Conservation (phyloP, 179 eudicot genomes). For the Silene vulgaris region DNA sequence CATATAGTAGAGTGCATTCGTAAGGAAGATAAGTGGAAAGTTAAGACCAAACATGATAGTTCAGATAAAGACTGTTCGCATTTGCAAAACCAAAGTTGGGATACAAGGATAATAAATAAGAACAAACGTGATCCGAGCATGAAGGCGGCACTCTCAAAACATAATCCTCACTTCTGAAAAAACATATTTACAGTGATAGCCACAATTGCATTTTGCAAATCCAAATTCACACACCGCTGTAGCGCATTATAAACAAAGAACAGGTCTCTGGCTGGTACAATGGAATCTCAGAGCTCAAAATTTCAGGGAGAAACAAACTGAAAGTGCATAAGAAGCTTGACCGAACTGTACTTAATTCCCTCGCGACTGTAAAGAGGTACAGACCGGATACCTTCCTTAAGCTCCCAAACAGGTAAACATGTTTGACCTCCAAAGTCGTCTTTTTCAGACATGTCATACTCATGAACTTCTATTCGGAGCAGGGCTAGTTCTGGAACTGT, state of each 20-base stretch:
- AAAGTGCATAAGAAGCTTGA: constrained; percentile 78
- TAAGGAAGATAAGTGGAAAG: background rate
- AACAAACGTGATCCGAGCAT: background rate
- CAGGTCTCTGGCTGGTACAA: background rate
- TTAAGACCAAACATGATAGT: background rate
- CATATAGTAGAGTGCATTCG: no score
- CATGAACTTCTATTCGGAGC: constrained; percentile 80
- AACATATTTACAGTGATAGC: constrained; percentile 3
- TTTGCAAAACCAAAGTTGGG: no score
- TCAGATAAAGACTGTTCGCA: background rate
- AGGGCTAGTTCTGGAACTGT: constrained; percentile 85
- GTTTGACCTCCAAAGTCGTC: constrained; percentile 94
- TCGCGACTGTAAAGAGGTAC: constrained; percentile 59
- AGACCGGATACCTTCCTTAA: constrained; percentile 66
- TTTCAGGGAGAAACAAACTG: constrained; percentile 35
- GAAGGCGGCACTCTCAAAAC: background rate
- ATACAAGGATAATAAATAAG: background rate
- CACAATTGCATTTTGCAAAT: background rate
- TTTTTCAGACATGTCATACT: constrained; percentile 84
- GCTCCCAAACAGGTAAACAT: constrained; percentile 69
- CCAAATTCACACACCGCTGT: constrained; percentile 11
- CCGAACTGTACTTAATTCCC: constrained; percentile 60
- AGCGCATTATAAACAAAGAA: constrained; percentile 16
- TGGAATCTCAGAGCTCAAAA: background rate
- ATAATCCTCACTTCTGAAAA: background rate